Evolutionary conservation across 768 basidiomycete species (phyloP).

Genomic region (Trametes coccinea): DNA sequence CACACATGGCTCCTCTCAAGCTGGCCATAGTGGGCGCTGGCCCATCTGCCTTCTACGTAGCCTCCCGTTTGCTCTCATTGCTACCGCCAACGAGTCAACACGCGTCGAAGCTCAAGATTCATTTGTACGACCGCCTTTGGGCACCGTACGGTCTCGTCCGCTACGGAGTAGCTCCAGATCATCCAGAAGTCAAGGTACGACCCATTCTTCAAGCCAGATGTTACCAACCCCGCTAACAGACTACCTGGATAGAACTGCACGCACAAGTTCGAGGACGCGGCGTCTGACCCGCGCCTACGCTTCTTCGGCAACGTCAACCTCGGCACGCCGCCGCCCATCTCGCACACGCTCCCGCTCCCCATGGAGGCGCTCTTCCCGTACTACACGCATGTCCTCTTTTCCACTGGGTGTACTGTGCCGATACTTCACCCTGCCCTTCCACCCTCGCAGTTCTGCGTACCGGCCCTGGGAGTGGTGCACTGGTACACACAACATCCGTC

Average conservation of each 20-base stretch:
- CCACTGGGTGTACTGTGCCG: conserved; percentile 80
- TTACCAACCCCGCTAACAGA: background rate
- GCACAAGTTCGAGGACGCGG: conserved; percentile 87
- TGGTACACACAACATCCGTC: conserved; percentile 97
- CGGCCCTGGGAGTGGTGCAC: conserved; percentile 84
- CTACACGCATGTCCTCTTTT: conserved; percentile 86
- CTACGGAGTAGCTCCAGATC: conserved; percentile 97
- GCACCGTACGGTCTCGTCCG: conserved; percentile 93
- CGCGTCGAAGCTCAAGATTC: conserved; percentile 53
- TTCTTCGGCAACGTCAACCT: conserved; percentile 93
- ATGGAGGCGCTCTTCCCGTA: conserved; percentile 59
- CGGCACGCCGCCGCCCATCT: conserved; percentile 41
- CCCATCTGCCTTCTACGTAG: conserved; percentile 95
- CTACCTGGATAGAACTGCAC: conserved; percentile 78
- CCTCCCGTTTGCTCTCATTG: conserved; percentile 76
- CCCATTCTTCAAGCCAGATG: too few relatives aligned
- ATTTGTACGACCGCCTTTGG: conserved; percentile 92
- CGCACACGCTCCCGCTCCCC: conserved; percentile 57
- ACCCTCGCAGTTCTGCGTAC: conserved; percentile 51
- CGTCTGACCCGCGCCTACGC: conserved; percentile 74
- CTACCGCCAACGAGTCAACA: conserved; percentile 44
- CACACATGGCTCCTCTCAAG: conserved; percentile 47
- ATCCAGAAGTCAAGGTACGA: conserved; percentile 93
- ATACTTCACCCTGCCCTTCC: conserved; percentile 55
- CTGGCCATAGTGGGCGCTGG: conserved; percentile 92